These are phyloP conservation scores for Ascosphaera apis DNA, from an alignment of 2,329 filamentous ascomycete genomes.

Conservation along the genomic window DNA sequence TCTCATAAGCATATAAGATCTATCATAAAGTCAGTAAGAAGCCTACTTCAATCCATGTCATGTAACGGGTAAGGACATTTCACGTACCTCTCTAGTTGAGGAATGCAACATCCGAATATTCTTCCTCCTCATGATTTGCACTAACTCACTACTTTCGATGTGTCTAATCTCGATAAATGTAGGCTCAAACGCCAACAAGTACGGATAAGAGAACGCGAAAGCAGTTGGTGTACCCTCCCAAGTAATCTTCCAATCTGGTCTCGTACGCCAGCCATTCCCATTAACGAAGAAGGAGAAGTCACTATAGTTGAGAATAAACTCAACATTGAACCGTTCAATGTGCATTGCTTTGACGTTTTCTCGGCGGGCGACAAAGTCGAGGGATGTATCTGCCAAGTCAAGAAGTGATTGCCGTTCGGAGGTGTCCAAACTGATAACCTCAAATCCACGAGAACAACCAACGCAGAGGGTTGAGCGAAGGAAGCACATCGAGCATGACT, in stretches of 20 bases:
- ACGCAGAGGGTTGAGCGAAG: constrained; percentile 91
- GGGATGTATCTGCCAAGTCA: constrained; percentile 89
- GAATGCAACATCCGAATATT: constrained; percentile 96
- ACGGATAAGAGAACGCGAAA: constrained; percentile 89
- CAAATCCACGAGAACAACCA: constrained; percentile 83
- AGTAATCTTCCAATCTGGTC: constrained; percentile 89
- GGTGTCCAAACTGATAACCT: constrained; percentile 88
- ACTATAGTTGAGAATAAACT: constrained; percentile 93
- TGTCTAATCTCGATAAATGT: constrained; percentile 95
- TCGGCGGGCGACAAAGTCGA: constrained; percentile 87
- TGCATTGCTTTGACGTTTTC: constrained; percentile 90
- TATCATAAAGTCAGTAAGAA: constrained; percentile 16
- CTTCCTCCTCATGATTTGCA: constrained; percentile 89
- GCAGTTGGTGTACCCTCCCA: constrained; percentile 88
- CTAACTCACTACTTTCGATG: constrained; percentile 72
- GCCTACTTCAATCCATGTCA: neutral
- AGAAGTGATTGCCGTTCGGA: constrained; percentile 95
- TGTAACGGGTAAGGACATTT: constrained; percentile 4
- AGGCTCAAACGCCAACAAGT: constrained; percentile 89
- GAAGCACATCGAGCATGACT: constrained; percentile 97
- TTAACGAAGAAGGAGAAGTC: constrained; percentile 99
- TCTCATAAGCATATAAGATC: constrained; percentile 96
- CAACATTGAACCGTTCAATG: constrained; percentile 88
- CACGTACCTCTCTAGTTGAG: constrained; percentile 76
- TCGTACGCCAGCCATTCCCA: constrained; percentile 86